Conservation (phyloP, 2,329 filamentous ascomycete species). For the Aspergillus ruber region DNA sequence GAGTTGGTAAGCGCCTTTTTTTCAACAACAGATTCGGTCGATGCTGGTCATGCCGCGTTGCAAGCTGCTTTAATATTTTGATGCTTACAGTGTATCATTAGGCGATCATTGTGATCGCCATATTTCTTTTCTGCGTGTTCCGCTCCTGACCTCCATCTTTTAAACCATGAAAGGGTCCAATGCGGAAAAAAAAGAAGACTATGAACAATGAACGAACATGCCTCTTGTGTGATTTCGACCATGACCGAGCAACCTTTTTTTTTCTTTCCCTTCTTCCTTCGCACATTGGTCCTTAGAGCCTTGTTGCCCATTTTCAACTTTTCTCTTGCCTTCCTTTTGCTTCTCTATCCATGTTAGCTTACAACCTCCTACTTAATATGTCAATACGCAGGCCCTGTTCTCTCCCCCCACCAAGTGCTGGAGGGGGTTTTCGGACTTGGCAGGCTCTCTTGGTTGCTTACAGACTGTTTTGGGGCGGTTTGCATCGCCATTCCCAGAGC, state of each 20-base stretch:
- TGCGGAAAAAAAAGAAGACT: slow-evolving; percentile 10
- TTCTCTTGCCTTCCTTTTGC: slow-evolving; percentile 1
- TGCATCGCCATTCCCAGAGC: not conserved
- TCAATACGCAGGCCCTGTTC: not conserved
- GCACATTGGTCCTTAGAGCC: not conserved
- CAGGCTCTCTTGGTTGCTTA: not conserved
- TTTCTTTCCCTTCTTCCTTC: not conserved
- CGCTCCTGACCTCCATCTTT: not conserved
- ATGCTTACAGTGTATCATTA: slow-evolving; percentile 10
- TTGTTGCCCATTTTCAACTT: not conserved
- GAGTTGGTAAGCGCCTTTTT: slow-evolving; percentile 6
- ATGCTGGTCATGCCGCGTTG: slow-evolving; percentile 31
- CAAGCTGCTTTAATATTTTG: slow-evolving; percentile 8
- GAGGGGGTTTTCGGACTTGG: not conserved
- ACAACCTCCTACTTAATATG: not conserved
- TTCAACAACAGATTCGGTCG: slow-evolving; percentile 20
- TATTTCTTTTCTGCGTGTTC: slow-evolving; percentile 4
- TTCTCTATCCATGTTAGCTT: slow-evolving; percentile 12
- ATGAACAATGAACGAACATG: slow-evolving; percentile 25
- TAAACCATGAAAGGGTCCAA: slow-evolving; percentile 3
- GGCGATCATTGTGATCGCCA: slow-evolving; percentile 4
- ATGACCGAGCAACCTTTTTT: not conserved
- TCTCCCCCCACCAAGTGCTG: not conserved
- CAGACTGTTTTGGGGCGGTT: not conserved
- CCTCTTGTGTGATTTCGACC: slow-evolving; percentile 10